Evolutionary conservation across 768 basidiomycete species (phyloP).

Genomic region (Boletus fagicola): DNA sequence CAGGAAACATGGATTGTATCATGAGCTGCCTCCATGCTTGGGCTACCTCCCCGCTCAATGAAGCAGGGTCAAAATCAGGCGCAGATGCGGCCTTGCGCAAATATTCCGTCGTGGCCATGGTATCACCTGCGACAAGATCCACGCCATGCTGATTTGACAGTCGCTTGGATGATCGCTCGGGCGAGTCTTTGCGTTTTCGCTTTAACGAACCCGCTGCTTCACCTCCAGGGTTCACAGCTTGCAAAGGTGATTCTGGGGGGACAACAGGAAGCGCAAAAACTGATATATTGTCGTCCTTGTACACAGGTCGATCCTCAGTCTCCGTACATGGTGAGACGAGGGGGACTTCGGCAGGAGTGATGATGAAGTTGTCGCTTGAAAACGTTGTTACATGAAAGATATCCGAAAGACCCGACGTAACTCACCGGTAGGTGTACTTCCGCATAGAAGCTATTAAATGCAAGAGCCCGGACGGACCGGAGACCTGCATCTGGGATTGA

Average conservation of each 20-base stretch:
- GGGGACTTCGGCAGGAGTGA: slow-evolving; percentile 46
- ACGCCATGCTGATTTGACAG: not conserved
- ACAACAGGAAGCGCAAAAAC: slow-evolving; percentile 62
- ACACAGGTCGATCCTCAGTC: slow-evolving; percentile 43
- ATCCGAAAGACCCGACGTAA: not conserved
- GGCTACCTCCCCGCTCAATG: slow-evolving; percentile 43
- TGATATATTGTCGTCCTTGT: slow-evolving; percentile 59
- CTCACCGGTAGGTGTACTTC: slow-evolving; percentile 62
- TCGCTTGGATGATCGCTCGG: slow-evolving; percentile 39
- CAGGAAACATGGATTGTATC: slow-evolving; percentile 63
- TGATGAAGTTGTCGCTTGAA: slow-evolving; percentile 48
- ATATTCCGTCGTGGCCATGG: not conserved
- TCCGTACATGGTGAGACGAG: slow-evolving; percentile 19
- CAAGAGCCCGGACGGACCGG: slow-evolving; percentile 71
- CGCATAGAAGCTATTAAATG: slow-evolving; percentile 74
- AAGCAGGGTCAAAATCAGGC: slow-evolving; percentile 29
- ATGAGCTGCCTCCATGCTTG: slow-evolving; percentile 55
- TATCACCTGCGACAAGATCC: not conserved
- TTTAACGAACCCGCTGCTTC: slow-evolving; percentile 26
- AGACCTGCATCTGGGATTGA: slow-evolving; percentile 52
- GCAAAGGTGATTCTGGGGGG: slow-evolving; percentile 9
- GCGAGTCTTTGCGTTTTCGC: slow-evolving; percentile 45
- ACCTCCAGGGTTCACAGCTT: not conserved
- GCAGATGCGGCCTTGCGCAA: slow-evolving; percentile 26
- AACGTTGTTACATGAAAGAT: not conserved